Evolutionary conservation across 305 asterid genomes (phyloP), one percentile per base, ranked within the genome.

Genomic region (Ruellia speciosa): DNA sequence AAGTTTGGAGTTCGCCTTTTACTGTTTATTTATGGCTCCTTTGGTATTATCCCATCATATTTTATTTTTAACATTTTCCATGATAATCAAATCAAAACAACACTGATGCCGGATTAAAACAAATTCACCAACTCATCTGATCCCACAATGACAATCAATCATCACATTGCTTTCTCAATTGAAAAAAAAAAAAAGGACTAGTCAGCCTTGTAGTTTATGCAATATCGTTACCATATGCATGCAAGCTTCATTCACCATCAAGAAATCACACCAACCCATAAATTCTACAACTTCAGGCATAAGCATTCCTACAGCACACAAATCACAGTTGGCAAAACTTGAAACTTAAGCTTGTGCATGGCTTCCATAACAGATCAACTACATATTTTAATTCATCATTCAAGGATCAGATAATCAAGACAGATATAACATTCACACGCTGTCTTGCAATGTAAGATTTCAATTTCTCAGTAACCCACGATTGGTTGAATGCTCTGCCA

Each of bases 331-430:
- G 52, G 41, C 63, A 62, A 61, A 66, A 57, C 64, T 71, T 53
- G 4, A 20, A 41, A 49, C 46, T 12, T 47, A 41, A 34, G 48
- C 15, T 10, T 37, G 41, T 10, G 11, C 9, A 37, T 37, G 9
- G 6, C 12, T 37, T 37, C 9, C 37, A 33, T 6, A 10, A 37
- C 9, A 2, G 41, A 37, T n/a, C n/a, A n/a, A n/a, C n/a, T n/a
- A n/a, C n/a, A n/a, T n/a, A 24, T 4, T 24, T 24, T 24, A 24
- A 24, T 37, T 37, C 41, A 10, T 10, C 48, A 6, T 14, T 52
- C 9, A 60, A 49, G n/a, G 37, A 58, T 52, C 9, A 19, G 43
- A 24, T 2, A 71, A 72, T 64, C 60, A 67, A 64, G 57, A 62
- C 55, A 48, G 66, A 61, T 71, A 24, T 58, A 54, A 63, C 71